Evolutionary conservation across 2,329 filamentous ascomycete genomes (phyloP), one percentile per base, ranked within the genome.

Genomic region (Stagonosporopsis tanaceti): DNA sequence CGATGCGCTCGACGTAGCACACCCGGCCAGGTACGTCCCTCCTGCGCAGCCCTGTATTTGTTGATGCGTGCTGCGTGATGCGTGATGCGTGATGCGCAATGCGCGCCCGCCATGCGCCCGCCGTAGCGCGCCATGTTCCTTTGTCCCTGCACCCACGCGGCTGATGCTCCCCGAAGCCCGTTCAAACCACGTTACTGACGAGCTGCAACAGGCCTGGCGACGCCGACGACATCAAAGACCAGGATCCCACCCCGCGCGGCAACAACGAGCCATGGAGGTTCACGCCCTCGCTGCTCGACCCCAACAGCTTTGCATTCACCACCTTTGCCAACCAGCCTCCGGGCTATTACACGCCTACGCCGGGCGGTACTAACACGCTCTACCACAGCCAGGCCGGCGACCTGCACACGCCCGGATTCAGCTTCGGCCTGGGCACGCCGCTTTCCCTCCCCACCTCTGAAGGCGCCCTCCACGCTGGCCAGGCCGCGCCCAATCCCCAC

Each of bases 321-420:
- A 84, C 84, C 53, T 94, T 96, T 71, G 87, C 89, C 63, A 92
- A 91, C 76, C 90, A 93, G 63, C 86, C 89, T 42, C 86, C 90
- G 15, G 91, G 89, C 14, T 95, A 95, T 77, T 97, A 96, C 77
- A 93, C 92, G 7, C 91, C 93, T 2, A 96, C 92, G 1, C 90
- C 92, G 2, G 91, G 90, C 62, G 90, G 90, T 42, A 89, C 88
- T 62, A 92, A 90, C 71, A 90, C 90, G 17, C 78, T 94, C 63
- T 96, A 93, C 72, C 92, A 96, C 73, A 87, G 85, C 48, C 91
- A 93, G 76, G 90, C 92, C 35, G 91, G 92, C 47, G 93, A 97
- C 76, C 82, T 97, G 53, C 92, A 96, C 76, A 96, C 93, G 2
- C 92, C 93, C 4, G 88, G 85, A 30, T 81, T 93, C 68, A 85